phyloP scores from a whole-genome alignment of 371 early-diverging fungal species.

The Mucor indicus region DNA sequence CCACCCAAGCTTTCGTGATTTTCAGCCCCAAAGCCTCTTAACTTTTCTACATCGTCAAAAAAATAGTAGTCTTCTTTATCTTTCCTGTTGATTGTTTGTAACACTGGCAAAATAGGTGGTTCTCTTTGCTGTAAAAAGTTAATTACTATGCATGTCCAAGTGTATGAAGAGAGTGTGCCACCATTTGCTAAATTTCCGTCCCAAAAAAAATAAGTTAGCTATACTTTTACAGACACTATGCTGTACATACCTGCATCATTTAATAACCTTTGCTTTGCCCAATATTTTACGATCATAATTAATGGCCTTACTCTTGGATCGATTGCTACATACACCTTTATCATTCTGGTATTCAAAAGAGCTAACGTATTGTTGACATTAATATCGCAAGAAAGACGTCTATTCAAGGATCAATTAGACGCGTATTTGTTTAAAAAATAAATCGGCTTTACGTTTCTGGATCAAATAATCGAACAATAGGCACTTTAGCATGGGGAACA shows the following conservation, averaged over 20 bases:
- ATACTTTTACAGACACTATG: no score
- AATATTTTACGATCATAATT: conserved; percentile 76
- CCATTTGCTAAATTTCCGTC: conserved; percentile 64
- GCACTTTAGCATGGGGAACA: conserved; percentile 65
- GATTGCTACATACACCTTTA: conserved; percentile 71
- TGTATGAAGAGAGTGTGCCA: conserved; percentile 85
- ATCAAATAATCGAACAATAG: conserved; percentile 65
- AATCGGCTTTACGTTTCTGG: conserved; percentile 54
- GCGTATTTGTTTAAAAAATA: background rate
- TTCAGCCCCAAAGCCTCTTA: conserved; percentile 63
- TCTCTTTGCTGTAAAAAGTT: conserved; percentile 23
- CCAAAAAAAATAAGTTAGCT: no score
- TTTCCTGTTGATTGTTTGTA: conserved; percentile 58
- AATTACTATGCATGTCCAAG: conserved; percentile 28
- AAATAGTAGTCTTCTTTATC: conserved; percentile 37
- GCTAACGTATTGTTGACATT: conserved; percentile 82
- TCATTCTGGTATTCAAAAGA: conserved; percentile 74
- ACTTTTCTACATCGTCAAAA: conserved; percentile 57
- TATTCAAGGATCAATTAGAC: background rate
- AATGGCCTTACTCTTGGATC: conserved; percentile 81
- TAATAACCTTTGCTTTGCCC: conserved; percentile 72
- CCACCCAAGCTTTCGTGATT: conserved; percentile 80
- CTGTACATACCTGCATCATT: conserved; percentile 69
- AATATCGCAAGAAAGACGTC: conserved; percentile 74
- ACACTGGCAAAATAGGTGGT: conserved; percentile 81